phyloP scores from a whole-genome alignment of 2,329 filamentous ascomycete species.

The Thielaviopsis ethacetica region DNA sequence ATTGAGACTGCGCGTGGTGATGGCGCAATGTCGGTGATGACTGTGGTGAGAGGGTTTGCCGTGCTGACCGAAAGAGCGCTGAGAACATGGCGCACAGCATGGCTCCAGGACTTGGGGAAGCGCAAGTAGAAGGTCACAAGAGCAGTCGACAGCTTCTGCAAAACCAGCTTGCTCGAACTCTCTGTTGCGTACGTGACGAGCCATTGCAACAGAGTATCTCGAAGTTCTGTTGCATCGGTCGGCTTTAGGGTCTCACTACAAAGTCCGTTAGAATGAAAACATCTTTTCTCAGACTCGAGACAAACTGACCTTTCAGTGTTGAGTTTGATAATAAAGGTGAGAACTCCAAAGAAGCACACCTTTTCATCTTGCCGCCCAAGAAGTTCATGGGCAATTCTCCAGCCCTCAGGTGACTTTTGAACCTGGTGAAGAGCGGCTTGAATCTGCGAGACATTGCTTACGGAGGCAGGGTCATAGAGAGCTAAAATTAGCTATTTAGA shows the following conservation, averaged over 20 bases:
- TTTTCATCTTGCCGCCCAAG: slow-evolving; percentile 53
- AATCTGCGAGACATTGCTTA: slow-evolving; percentile 30
- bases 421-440: slow-evolving; percentile 65
- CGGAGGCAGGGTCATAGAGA: slow-evolving; percentile 35
- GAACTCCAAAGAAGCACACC: slow-evolving; percentile 78
- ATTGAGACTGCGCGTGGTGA: slow-evolving; percentile 4
- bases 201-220: slow-evolving; percentile 46
- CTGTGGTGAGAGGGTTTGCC: background rate
- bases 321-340: slow-evolving; percentile 87
- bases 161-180: slow-evolving; percentile 41
- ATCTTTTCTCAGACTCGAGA: no score
- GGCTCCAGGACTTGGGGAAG: slow-evolving; percentile 50
- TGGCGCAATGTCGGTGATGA: background rate
- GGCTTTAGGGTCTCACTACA: slow-evolving; percentile 33
- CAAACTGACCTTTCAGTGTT: slow-evolving; percentile 71
- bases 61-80: slow-evolving; percentile 21
- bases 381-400: slow-evolving; percentile 68
- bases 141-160: slow-evolving; percentile 61
- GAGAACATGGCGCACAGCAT: slow-evolving; percentile 46
- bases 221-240: slow-evolving; percentile 40
- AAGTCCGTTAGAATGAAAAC: background rate
- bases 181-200: slow-evolving; percentile 37
- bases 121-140: slow-evolving; percentile 61
- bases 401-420: slow-evolving; percentile 67
- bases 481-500: slow-evolving; percentile 29